phyloP scores from a whole-genome alignment of 106 monocot genomes.

The Triglochin maritima region DNA sequence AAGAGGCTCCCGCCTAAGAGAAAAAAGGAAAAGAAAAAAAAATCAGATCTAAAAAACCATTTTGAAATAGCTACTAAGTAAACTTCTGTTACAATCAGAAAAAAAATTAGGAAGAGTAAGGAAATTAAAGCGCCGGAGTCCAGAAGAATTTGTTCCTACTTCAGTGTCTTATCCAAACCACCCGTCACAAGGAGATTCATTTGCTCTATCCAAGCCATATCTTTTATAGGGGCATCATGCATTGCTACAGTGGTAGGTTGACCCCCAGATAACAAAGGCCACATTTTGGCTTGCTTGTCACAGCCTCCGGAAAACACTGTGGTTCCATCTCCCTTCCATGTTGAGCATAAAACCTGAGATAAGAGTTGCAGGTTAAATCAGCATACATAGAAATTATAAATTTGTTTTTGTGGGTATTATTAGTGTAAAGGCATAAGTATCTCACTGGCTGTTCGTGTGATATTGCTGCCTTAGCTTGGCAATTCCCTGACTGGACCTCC shows the following conservation, averaged over 20 bases:
- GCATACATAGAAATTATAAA: neutral
- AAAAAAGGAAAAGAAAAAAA: conserved; percentile 3
- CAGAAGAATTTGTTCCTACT: conserved; percentile 12
- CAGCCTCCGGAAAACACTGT: conserved; percentile 91
- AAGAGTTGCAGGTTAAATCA: conserved; percentile 5
- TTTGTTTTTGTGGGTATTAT: neutral
- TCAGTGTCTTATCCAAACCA: conserved; percentile 88
- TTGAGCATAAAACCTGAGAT: conserved; percentile 73
- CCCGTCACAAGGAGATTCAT: conserved; percentile 86
- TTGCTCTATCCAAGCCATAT: conserved; percentile 78
- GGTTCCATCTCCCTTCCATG: conserved; percentile 95
- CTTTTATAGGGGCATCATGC: conserved; percentile 87
- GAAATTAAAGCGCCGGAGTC: too few species aligned
- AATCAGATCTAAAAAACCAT: too few species aligned
- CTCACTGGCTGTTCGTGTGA: conserved; percentile 83
- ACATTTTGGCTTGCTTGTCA: conserved; percentile 91
- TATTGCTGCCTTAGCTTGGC: conserved; percentile 81
- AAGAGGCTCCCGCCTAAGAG: too few species aligned
- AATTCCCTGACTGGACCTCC: conserved; percentile 58
- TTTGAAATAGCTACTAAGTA: too few species aligned
- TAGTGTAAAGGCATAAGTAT: neutral
- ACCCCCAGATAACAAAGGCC: conserved; percentile 82
- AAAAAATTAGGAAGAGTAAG: too few species aligned
- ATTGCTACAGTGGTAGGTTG: conserved; percentile 66
- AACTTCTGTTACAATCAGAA: too few species aligned